Evolutionary conservation across 2,329 filamentous ascomycete species (phyloP), one percentile per base, ranked within the genome.

Genomic region (Annulohypoxylon truncatum): DNA sequence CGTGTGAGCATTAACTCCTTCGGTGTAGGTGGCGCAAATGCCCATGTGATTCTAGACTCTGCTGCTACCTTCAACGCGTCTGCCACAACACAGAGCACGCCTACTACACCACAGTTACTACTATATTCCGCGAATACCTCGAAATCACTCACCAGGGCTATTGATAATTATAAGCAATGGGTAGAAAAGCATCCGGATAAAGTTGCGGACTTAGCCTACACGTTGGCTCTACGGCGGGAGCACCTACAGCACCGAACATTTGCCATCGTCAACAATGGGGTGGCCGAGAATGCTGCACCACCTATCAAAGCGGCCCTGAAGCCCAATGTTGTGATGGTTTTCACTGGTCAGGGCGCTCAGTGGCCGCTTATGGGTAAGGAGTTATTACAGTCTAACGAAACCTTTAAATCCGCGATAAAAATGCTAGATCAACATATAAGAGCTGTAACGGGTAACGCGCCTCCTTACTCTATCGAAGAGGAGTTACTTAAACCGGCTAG

Each of bases 11-110:
- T 80, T 1, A 81, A 78, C 47, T 74, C 70, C 2, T 81, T 80
- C 51, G 78, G 79, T 0, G 70, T 80, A 3, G 79, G 78, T 1
- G 79, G 79, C 2, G 59, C 77, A 1, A 80, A 80, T 53, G 77
- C 75, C 1, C 79, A 80, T 28, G 74, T 71, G 4, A 65, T 71
- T 26, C 18, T 71, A 18, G 70, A 72, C 22, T 70, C 66, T 1
- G 67, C 71, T 4, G 57, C 63, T 8, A 51, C 54, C n/a, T 66
- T 67, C 48, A 60, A 52, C 4, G 55, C 58, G 13, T 26, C 33
- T 0, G 35, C 33, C n/a, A 13, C 1, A 35, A 3, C 2, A 8
- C 18, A 12, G 2, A 10, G 24, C 10, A 22, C 31, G 4, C 42
- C 56, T 15, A 22, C 20, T 1, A 55, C 28, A n/a, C 67, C 52